A percentile compares a stretch with the other conserved stretches of the same genome.
Conservation (phyloP, 1,139 yeast genomes). For the Maudiozyma humilis region DNA sequence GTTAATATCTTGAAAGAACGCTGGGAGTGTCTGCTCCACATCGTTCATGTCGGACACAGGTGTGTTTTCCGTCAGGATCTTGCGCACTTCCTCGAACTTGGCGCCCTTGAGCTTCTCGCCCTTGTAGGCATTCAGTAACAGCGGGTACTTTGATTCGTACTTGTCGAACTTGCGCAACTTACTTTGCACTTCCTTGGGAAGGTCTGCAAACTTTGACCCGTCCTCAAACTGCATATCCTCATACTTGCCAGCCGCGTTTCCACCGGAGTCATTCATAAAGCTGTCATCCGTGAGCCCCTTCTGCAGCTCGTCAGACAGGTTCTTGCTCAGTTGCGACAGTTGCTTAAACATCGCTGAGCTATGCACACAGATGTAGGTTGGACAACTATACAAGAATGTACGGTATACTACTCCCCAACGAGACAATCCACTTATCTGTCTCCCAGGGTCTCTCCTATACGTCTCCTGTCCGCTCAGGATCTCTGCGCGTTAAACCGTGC, state of each 20-base stretch:
- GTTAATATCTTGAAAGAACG: constrained; percentile 57
- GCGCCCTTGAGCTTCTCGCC: constrained; percentile 63
- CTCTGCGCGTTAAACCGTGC: no score
- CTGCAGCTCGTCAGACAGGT: constrained; percentile 52
- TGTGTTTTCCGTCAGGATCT: constrained; percentile 65
- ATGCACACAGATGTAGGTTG: no score
- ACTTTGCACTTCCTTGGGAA: constrained; percentile 49
- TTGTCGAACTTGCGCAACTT: constrained; percentile 72
- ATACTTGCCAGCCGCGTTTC: neutral
- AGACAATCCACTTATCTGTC: no score
- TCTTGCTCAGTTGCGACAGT: constrained; percentile 54
- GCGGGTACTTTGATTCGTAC: constrained; percentile 84
- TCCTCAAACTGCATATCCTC: constrained; percentile 1
- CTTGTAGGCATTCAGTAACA: constrained; percentile 74
- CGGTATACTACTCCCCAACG: no score
- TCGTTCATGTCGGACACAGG: constrained; percentile 74
- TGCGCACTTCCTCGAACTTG: constrained; percentile 59
- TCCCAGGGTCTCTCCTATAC: no score
- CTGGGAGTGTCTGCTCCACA: constrained; percentile 53
- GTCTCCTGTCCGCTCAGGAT: no score
- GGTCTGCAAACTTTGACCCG: constrained; percentile 28
- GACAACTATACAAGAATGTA: no score
- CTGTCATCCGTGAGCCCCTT: constrained; percentile 28
- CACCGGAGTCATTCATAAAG: constrained; percentile 11
- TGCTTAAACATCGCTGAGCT: constrained; percentile 48